phyloP scores from a whole-genome alignment of 2,329 filamentous ascomycete species.

The Colletotrichum kahawae region DNA sequence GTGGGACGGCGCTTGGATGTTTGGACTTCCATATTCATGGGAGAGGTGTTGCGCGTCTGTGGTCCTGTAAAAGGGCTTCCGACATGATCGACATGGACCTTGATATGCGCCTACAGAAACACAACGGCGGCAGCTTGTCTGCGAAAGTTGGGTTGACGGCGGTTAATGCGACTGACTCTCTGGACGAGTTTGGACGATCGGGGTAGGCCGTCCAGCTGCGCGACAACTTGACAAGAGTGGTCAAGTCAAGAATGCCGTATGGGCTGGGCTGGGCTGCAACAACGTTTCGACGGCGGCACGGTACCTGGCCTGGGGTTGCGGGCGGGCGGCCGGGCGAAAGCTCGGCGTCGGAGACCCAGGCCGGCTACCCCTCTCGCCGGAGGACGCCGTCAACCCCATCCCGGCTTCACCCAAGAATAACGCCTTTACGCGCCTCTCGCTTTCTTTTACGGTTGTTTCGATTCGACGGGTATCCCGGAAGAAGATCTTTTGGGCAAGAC shows the following conservation, averaged over 20 bases:
- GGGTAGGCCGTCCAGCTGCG: background rate
- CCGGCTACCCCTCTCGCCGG: background rate
- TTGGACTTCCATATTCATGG: background rate
- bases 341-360: background rate
- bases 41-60: background rate
- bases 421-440: background rate
- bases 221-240: too few species aligned
- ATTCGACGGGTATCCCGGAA: constrained; percentile 8
- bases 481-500: background rate
- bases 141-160: constrained; percentile 6
- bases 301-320: background rate
- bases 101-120: background rate
- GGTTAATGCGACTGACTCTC: constrained; percentile 1
- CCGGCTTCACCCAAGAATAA: background rate
- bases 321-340: background rate
- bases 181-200: background rate
- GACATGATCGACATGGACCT: background rate
- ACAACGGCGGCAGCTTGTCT: background rate
- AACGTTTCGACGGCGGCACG: background rate
- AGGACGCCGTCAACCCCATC: background rate
- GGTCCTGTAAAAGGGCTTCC: background rate
- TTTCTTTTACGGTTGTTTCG: constrained; percentile 14
- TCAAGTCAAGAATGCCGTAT: background rate
- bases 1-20: background rate
- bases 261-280: background rate